phyloP scores from a whole-genome alignment of 2,329 filamentous ascomycete species.

The Raffaelea albimanens region DNA sequence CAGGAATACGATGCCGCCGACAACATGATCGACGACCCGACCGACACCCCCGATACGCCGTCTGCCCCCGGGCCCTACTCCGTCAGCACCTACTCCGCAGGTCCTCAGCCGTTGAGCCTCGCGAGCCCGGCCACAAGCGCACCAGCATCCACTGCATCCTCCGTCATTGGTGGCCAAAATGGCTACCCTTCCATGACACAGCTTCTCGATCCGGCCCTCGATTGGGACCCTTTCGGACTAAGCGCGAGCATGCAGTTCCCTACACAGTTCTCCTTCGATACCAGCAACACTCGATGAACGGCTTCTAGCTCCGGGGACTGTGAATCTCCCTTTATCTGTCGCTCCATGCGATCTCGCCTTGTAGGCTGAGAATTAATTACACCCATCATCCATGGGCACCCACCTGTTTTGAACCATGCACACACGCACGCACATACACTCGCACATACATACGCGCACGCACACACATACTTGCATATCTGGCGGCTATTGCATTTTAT shows the following conservation, averaged over 20 bases:
- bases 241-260: conserved; percentile 95
- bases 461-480: background rate
- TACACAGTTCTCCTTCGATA: conserved; percentile 68
- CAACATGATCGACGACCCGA: conserved; percentile 79
- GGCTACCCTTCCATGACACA: conserved; percentile 60
- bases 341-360: no score
- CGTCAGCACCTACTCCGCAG: conserved; percentile 38
- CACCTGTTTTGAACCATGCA: no score
- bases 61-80: conserved; percentile 55
- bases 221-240: conserved; percentile 88
- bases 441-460: background rate
- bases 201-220: conserved; percentile 68
- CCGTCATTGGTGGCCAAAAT: conserved; percentile 30
- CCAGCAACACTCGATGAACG: conserved; percentile 39
- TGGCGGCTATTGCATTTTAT: background rate
- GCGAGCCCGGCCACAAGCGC: conserved; percentile 22
- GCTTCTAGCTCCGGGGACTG: no score
- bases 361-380: no score
- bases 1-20: conserved; percentile 91
- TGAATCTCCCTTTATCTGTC: no score
- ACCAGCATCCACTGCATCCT: conserved; percentile 10
- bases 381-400: no score
- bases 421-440: background rate
- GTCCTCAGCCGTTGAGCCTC: conserved; percentile 30
- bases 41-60: conserved; percentile 52